phyloP scores from a whole-genome alignment of 176 grass and related monocot species.

The Oryza glumipatula region DNA sequence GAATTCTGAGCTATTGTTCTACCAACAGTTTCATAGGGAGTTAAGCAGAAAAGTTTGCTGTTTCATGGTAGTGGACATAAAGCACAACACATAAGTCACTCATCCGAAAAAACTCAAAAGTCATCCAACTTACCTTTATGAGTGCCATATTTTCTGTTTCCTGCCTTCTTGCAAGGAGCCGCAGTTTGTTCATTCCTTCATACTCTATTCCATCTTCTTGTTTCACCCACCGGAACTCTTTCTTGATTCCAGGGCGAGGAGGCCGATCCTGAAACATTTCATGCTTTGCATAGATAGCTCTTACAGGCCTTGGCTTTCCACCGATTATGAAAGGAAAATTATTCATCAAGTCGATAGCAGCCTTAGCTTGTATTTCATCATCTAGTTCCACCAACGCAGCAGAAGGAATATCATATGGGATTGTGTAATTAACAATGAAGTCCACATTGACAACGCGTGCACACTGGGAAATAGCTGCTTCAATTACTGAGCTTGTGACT shows the following conservation, averaged over 20 bases:
- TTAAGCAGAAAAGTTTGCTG: background rate
- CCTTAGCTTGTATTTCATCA: slow-evolving; percentile 42
- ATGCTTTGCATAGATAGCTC: slow-evolving; percentile 27
- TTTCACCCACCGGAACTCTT: slow-evolving; percentile 47
- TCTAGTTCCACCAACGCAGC: slow-evolving; percentile 51
- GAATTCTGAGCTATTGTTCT: background rate
- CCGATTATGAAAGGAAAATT: slow-evolving; percentile 68
- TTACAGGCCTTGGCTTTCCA: slow-evolving; percentile 69
- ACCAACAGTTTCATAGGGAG: background rate
- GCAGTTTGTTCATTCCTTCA: slow-evolving; percentile 40
- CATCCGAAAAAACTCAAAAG: background rate
- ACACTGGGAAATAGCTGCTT: slow-evolving; percentile 65
- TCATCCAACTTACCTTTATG: slow-evolving; percentile 52
- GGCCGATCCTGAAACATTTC: slow-evolving; percentile 58
- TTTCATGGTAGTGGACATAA: background rate
- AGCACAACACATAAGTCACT: background rate
- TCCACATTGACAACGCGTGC: slow-evolving; percentile 50
- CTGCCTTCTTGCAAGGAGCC: slow-evolving; percentile 52
- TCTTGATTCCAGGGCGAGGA: slow-evolving; percentile 42
- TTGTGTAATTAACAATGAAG: slow-evolving; percentile 67
- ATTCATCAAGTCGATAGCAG: slow-evolving; percentile 42
- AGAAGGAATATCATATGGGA: slow-evolving; percentile 51
- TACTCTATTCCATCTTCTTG: slow-evolving; percentile 39
- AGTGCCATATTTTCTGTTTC: slow-evolving; percentile 56
- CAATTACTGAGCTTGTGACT: slow-evolving; percentile 47